Evolutionary conservation across 306 rosid species (phyloP).

Genomic region (Vicia sativa): DNA sequence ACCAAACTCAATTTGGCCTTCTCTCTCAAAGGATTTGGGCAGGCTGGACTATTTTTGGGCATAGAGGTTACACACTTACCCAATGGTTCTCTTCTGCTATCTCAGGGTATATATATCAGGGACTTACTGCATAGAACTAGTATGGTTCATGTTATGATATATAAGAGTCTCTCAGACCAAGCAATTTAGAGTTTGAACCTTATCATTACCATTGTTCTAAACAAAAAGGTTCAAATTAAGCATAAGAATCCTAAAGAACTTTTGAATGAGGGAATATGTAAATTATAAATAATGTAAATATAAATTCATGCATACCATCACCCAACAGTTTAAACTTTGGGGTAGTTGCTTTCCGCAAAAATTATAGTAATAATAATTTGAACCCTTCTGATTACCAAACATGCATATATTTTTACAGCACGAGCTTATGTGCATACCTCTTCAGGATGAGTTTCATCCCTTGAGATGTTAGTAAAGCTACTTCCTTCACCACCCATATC

Average conservation of each 20-base stretch:
- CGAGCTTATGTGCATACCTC: conserved; percentile 49
- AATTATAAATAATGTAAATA: background rate
- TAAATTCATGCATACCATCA: conserved; percentile 21
- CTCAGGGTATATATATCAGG: too few species aligned
- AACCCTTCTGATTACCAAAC: conserved; percentile 31
- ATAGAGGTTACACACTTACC: too few species aligned
- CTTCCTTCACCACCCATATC: conserved; percentile 47
- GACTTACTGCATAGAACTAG: too few species aligned
- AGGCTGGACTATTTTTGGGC: too few species aligned
- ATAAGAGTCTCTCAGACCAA: conserved; percentile 14
- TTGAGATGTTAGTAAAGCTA: conserved; percentile 45
- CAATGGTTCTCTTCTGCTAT: too few species aligned
- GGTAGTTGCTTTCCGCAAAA: conserved; percentile 12
- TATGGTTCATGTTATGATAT: too few species aligned
- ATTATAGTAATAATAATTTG: background rate
- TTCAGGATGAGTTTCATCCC: conserved; percentile 45
- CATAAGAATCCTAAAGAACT: background rate
- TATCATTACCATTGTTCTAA: background rate
- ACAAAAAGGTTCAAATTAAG: background rate
- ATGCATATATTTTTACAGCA: conserved; percentile 3
- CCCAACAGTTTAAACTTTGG: conserved; percentile 11
- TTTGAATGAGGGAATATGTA: conserved; percentile 6
- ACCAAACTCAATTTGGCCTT: too few species aligned
- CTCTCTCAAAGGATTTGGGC: too few species aligned
- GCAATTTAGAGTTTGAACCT: background rate